phyloP scores from a whole-genome alignment of 306 rosid genomes.

The Glycine tomentella region DNA sequence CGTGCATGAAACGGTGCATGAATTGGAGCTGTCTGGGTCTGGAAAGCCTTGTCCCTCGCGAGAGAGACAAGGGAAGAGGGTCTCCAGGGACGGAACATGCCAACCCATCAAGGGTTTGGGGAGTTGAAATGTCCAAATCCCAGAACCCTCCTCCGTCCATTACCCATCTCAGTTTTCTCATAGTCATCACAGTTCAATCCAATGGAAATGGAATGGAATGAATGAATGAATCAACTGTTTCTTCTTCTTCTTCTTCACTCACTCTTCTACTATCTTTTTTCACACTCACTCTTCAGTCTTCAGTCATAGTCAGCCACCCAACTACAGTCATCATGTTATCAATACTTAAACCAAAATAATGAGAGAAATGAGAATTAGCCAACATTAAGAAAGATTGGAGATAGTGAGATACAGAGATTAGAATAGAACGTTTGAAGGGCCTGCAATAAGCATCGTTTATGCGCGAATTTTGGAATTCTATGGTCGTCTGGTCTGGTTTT shows the following conservation, averaged over 20 bases:
- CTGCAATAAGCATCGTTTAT: too few species aligned
- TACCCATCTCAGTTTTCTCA: conserved; percentile 92
- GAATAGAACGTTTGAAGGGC: too few species aligned
- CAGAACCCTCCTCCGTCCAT: conserved; percentile 83
- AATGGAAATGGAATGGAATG: neutral
- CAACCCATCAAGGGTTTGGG: conserved; percentile 72
- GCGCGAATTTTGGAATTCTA: too few species aligned
- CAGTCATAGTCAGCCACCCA: neutral
- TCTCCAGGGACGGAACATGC: conserved; percentile 70
- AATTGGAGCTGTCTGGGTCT: conserved; percentile 81
- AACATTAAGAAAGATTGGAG: too few species aligned
- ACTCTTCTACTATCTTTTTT: neutral
- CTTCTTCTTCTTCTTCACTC: too few species aligned
- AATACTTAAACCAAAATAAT: too few species aligned
- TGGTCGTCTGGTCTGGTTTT: too few species aligned
- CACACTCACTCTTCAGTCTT: neutral
- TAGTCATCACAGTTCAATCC: neutral
- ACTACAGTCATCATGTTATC: too few species aligned
- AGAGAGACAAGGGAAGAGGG: conserved; percentile 75
- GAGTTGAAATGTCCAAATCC: conserved; percentile 84
- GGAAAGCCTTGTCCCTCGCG: conserved; percentile 74
- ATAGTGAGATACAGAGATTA: too few species aligned
- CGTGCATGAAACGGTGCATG: conserved; percentile 83
- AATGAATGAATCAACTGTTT: neutral
- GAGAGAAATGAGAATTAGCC: too few species aligned